phyloP scores from a whole-genome alignment of 164 flowering plant genomes.

The Santalum album region DNA sequence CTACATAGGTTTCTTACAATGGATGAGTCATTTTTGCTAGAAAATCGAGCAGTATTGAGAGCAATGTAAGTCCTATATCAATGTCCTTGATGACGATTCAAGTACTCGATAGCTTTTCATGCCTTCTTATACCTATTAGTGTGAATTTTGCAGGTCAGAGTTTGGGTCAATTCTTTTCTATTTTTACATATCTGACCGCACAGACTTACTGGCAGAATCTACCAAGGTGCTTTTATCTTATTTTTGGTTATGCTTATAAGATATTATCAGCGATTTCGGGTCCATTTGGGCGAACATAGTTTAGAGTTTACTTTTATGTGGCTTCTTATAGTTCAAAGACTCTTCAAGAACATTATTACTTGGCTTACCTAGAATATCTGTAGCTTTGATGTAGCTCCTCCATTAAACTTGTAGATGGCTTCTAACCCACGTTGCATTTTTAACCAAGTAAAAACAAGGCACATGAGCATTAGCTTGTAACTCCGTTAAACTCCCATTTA shows the following conservation, averaged over 20 bases:
- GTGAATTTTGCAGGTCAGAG: constrained; percentile 61
- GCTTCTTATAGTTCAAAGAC: too few relatives aligned
- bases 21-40: constrained; percentile 85
- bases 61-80: constrained; percentile 52
- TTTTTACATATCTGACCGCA: constrained; percentile 84
- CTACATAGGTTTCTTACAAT: constrained; percentile 64
- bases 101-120: constrained; percentile 1
- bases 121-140: constrained; percentile 2
- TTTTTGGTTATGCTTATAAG: not conserved
- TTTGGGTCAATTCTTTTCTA: constrained; percentile 70
- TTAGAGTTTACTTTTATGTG: too few relatives aligned
- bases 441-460: not conserved
- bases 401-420: too few relatives aligned
- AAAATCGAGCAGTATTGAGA: constrained; percentile 69
- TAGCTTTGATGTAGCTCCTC: too few relatives aligned
- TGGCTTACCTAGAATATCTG: too few relatives aligned
- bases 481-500: too few relatives aligned
- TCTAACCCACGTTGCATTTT: too few relatives aligned
- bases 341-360: too few relatives aligned
- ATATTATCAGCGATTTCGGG: too few relatives aligned
- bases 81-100: not conserved
- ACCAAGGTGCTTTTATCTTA: constrained; percentile 53
- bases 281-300: too few relatives aligned
- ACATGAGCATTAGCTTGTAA: too few relatives aligned
- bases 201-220: constrained; percentile 62